These are phyloP conservation scores for Paracoccidioides lutzii DNA, from an alignment of 2,329 filamentous ascomycete species.

Conservation along the genomic window DNA sequence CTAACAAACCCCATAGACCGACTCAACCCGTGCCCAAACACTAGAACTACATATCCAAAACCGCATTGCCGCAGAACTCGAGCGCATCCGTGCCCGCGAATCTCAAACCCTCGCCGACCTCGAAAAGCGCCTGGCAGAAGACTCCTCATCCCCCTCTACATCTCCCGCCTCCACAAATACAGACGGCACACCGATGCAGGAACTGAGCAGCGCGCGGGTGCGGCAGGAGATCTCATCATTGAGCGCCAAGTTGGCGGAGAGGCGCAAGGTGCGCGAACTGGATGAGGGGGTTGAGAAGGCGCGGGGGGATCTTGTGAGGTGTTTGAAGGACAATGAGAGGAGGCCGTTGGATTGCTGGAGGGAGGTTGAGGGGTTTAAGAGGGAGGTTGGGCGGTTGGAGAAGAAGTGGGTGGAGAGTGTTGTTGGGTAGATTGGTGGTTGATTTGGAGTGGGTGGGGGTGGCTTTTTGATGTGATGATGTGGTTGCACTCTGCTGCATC, in stretches of 20 bases:
- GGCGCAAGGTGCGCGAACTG: slow-evolving; percentile 49
- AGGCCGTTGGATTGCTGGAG: slow-evolving; percentile 87
- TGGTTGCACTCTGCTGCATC: neutral
- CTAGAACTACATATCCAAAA: slow-evolving; percentile 79
- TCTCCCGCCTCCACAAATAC: slow-evolving; percentile 4
- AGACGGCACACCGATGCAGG: slow-evolving; percentile 8
- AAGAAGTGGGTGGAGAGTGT: slow-evolving; percentile 78
- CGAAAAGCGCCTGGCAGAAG: slow-evolving; percentile 41
- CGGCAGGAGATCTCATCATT: slow-evolving; percentile 46
- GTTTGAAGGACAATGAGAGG: slow-evolving; percentile 71
- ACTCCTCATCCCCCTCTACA: slow-evolving; percentile 12
- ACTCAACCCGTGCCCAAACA: slow-evolving; percentile 69
- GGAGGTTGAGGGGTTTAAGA: slow-evolving; percentile 84
- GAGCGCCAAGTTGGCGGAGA: slow-evolving; percentile 45
- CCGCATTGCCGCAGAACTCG: slow-evolving; percentile 75
- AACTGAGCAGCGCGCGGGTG: slow-evolving; percentile 38
- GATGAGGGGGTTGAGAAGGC: slow-evolving; percentile 62
- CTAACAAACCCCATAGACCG: slow-evolving; percentile 49
- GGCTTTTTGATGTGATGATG: no score
- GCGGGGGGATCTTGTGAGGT: slow-evolving; percentile 62
- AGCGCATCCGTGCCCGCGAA: slow-evolving; percentile 61
- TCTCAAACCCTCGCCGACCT: slow-evolving; percentile 55
- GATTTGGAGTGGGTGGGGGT: neutral
- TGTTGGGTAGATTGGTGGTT: slow-evolving; percentile 22
- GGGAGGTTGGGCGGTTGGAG: slow-evolving; percentile 76